Conservation (phyloP, 1,284 basidiomycete species). For the Inonotus hispidus region DNA sequence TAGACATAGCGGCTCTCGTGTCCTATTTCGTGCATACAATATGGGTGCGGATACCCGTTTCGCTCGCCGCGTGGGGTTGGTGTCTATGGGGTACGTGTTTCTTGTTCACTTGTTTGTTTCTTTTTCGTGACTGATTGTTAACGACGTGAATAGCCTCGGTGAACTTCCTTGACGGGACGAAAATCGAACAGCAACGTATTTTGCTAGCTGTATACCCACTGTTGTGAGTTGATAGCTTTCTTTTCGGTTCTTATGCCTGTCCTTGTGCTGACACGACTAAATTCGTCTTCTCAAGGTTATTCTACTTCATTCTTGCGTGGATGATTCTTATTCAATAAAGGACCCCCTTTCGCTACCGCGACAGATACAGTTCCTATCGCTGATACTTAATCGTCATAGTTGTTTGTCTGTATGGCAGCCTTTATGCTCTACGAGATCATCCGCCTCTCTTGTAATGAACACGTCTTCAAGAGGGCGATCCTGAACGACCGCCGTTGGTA, state of each 20-base stretch:
- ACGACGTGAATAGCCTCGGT: slow-evolving; percentile 61
- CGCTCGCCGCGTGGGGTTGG: slow-evolving; percentile 86
- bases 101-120: not conserved
- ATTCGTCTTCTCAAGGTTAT: slow-evolving; percentile 55
- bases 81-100: slow-evolving; percentile 82
- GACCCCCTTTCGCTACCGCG: too few relatives aligned
- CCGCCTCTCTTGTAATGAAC: not conserved
- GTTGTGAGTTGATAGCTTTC: slow-evolving; percentile 47
- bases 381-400: too few relatives aligned
- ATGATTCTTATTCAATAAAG: slow-evolving; percentile 85
- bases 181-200: slow-evolving; percentile 83
- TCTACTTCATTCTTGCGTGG: slow-evolving; percentile 86
- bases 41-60: slow-evolving; percentile 81
- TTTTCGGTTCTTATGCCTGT: too few relatives aligned
- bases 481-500: not conserved
- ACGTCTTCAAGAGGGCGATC: not conserved
- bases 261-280: not conserved
- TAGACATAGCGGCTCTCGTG: slow-evolving; percentile 84
- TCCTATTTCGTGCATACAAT: slow-evolving; percentile 82
- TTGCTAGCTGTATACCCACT: slow-evolving; percentile 91
- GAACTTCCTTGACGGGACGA: slow-evolving; percentile 91
- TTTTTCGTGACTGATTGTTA: not conserved
- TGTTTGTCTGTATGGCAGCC: too few relatives aligned
- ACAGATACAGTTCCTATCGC: too few relatives aligned
- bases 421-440: too few relatives aligned